Evolutionary conservation across 768 basidiomycete genomes (phyloP).

Genomic region (Butyriboletus loyo): DNA sequence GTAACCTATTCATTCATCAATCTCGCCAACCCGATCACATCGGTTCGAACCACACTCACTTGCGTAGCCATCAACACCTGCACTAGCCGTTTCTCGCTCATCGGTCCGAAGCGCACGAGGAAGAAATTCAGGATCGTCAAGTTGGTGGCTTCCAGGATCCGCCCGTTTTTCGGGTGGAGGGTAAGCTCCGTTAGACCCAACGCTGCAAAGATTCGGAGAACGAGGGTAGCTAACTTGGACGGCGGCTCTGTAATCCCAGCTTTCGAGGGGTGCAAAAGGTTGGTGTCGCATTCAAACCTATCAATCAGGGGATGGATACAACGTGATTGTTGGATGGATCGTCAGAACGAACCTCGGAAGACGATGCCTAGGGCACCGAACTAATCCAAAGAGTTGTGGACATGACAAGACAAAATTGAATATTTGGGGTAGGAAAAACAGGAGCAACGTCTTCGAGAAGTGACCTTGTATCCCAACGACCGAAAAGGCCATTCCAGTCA

Average conservation of each 20-base stretch:
- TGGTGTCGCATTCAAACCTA: slow-evolving; percentile 74
- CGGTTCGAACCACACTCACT: slow-evolving; percentile 36
- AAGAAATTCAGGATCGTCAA: slow-evolving; percentile 89
- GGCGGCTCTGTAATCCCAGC: slow-evolving; percentile 59
- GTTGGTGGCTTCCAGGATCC: slow-evolving; percentile 75
- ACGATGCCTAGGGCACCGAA: slow-evolving; percentile 92
- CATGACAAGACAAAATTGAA: slow-evolving; percentile 96
- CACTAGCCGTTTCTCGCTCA: slow-evolving; percentile 81
- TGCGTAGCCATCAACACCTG: slow-evolving; percentile 72
- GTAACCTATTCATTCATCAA: slow-evolving; percentile 43
- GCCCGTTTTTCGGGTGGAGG: slow-evolving; percentile 48
- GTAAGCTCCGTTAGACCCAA: slow-evolving; percentile 69
- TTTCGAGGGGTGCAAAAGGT: slow-evolving; percentile 76
- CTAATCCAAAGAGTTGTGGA: slow-evolving; percentile 91
- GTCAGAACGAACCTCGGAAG: slow-evolving; percentile 68
- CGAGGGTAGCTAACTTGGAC: slow-evolving; percentile 47
- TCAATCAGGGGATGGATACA: neutral
- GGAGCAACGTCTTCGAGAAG: slow-evolving; percentile 91
- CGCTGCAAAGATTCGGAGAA: slow-evolving; percentile 57
- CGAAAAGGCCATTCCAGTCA: slow-evolving; percentile 97
- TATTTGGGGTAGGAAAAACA: slow-evolving; percentile 97
- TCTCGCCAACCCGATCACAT: neutral
- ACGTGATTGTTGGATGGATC: neutral
- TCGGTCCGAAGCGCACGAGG: slow-evolving; percentile 75
- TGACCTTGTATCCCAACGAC: slow-evolving; percentile 97